A percentile compares a stretch with the other conserved stretches of the same genome.
Evolutionary conservation across 257 asterid species (phyloP).

Genomic region (Apocynum venetum): DNA sequence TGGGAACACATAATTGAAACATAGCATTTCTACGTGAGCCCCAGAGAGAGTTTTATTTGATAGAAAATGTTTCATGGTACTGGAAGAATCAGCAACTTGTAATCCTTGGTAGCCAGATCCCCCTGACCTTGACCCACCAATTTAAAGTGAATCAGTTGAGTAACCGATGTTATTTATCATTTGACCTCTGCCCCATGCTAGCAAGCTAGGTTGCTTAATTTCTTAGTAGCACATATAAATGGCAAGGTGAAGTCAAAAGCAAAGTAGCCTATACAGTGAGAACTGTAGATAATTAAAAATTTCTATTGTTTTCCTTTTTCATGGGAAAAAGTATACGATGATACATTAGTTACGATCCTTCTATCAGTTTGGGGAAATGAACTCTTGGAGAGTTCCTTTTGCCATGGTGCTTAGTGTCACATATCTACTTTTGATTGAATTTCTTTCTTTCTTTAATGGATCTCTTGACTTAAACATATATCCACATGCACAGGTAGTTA

Average conservation of each 20-base stretch:
- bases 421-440: background rate
- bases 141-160: background rate
- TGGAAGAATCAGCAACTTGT: background rate
- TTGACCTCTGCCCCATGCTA: background rate
- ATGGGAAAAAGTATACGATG: background rate
- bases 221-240: background rate
- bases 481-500: conserved; percentile 56
- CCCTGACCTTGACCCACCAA: background rate
- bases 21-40: no score
- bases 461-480: background rate
- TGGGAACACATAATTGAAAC: background rate
- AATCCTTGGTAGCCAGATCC: background rate
- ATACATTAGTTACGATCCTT: background rate
- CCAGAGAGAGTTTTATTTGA: background rate
- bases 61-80: background rate
- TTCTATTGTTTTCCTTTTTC: background rate
- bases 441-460: background rate
- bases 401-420: background rate
- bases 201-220: background rate
- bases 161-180: background rate
- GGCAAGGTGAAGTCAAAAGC: background rate
- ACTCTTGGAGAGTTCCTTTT: background rate
- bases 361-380: background rate
- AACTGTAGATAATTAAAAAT: no score
- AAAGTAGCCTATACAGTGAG: background rate